Conservation (phyloP, 305 asterid species). For the Fraxinus albicans region DNA sequence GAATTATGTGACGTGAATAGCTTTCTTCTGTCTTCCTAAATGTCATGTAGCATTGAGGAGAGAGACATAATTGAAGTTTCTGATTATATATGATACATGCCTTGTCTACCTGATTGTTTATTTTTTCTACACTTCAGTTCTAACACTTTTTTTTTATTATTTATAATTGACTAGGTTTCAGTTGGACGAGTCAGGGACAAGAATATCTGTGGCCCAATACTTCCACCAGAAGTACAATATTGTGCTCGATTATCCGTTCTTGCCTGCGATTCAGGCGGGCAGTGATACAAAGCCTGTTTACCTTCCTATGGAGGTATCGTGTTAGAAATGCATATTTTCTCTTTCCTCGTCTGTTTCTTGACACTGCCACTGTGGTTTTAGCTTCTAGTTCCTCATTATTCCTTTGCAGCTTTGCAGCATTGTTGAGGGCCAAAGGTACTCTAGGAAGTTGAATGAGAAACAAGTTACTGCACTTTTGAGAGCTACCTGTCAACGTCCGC, state of each 20-base stretch:
- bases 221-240: constrained; percentile 44
- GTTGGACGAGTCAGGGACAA: constrained; percentile 40
- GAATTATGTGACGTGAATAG: not conserved
- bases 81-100: not conserved
- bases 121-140: not conserved
- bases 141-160: not conserved
- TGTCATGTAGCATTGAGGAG: not conserved
- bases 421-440: constrained; percentile 58
- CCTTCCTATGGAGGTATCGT: constrained; percentile 80
- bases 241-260: constrained; percentile 27
- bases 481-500: constrained; percentile 83
- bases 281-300: constrained; percentile 51
- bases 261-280: constrained; percentile 78
- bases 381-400: not conserved
- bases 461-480: constrained; percentile 62
- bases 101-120: not conserved
- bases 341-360: not conserved
- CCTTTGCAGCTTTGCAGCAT: constrained; percentile 50
- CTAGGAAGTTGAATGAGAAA: constrained; percentile 49
- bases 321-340: constrained; percentile 3
- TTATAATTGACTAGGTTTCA: constrained; percentile 45
- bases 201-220: constrained; percentile 48
- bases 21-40: not conserved
- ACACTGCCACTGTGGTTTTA: not conserved
- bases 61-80: not conserved